Percentiles rank a stretch among this genome's conserved stretches.
Evolutionary conservation across 2,329 filamentous ascomycete species (phyloP).

Genomic region (Venturia oleaginea): DNA sequence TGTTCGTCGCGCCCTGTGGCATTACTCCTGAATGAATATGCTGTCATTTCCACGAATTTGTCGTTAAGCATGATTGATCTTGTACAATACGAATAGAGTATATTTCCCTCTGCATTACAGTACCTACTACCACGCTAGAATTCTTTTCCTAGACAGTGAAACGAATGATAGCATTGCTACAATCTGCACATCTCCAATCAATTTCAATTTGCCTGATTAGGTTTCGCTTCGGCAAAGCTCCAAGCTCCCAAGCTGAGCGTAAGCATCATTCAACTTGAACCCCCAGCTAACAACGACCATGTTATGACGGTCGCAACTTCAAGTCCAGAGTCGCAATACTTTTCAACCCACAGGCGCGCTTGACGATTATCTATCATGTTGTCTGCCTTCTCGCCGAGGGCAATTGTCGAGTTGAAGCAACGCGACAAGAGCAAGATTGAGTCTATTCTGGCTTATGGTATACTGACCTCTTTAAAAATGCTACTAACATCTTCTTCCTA

Average conservation of each 20-base stretch:
- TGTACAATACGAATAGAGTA: no score
- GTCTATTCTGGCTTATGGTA: slow-evolving; percentile 84
- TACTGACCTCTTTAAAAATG: slow-evolving; percentile 16
- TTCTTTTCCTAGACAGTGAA: no score
- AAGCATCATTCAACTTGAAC: not conserved
- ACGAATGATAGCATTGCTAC: no score
- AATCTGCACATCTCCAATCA: no score
- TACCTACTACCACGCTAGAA: no score
- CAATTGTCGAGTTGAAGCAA: slow-evolving; percentile 92
- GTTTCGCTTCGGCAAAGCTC: not conserved
- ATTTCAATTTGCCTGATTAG: not conserved
- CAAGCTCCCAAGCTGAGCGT: not conserved
- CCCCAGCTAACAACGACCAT: not conserved
- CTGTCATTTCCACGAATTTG: not conserved
- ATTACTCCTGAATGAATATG: not conserved
- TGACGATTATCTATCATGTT: slow-evolving; percentile 56
- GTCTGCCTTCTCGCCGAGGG: slow-evolving; percentile 91
- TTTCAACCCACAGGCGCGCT: not conserved
- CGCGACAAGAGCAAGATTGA: slow-evolving; percentile 97
- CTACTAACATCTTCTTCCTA: slow-evolving; percentile 15
- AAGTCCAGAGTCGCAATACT: not conserved
- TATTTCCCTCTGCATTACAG: no score
- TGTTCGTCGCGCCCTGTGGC: not conserved
- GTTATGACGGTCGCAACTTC: not conserved
- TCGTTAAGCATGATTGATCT: no score